phyloP scores from a whole-genome alignment of 495 filamentous ascomycete species.

The Durotheca rogersii region DNA sequence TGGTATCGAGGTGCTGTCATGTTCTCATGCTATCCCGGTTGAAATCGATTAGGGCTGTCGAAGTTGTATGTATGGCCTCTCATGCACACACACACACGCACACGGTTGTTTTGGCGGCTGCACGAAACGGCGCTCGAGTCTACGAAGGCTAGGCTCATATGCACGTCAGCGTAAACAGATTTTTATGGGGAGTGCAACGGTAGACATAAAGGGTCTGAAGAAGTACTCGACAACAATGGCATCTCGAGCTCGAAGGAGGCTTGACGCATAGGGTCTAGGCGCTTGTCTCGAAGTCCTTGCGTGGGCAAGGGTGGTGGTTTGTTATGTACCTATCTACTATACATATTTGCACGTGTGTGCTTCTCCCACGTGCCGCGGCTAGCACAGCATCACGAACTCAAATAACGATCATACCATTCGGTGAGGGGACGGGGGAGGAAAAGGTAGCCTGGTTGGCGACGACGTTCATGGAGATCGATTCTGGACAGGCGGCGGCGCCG shows the following conservation, averaged over 20 bases:
- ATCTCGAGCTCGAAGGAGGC: conserved; percentile 25
- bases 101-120: no score
- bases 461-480: conserved; percentile 8
- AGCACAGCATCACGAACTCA: not conserved
- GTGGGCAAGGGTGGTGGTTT: conserved; percentile 18
- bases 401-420: not conserved
- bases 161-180: conserved; percentile 30
- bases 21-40: no score
- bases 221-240: conserved; percentile 6
- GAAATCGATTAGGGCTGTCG: conserved; percentile 5
- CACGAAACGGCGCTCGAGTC: not conserved
- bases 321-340: no score
- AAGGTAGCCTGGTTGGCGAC: not conserved
- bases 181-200: conserved; percentile 23
- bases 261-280: conserved; percentile 28
- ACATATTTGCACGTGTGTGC: no score
- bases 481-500: not conserved
- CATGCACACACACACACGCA: no score
- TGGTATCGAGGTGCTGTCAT: no score
- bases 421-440: not conserved
- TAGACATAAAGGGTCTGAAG: conserved; percentile 13
- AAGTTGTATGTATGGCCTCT: no score
- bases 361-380: conserved; percentile 6
- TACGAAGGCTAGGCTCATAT: conserved; percentile 12
- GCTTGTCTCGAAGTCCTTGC: conserved; percentile 28